phyloP scores from a whole-genome alignment of 208 protist species.

The Novymonas esmeraldas region DNA sequence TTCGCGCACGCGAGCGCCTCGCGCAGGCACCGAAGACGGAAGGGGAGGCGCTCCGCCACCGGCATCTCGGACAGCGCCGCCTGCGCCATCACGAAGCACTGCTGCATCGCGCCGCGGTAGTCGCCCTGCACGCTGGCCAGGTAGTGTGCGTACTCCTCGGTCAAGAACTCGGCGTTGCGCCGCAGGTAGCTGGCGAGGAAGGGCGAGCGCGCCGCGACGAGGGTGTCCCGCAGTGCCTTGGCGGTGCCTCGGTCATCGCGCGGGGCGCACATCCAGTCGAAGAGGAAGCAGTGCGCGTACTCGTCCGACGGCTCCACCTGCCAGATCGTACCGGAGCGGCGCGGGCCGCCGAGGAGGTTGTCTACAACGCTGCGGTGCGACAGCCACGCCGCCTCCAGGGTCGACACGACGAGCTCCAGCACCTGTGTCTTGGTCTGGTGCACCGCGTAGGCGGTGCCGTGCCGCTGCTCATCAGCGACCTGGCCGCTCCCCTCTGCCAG shows the following conservation, averaged over 20 bases:
- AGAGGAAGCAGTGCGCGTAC: slow-evolving; percentile 83
- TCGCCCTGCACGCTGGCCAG: slow-evolving; percentile 67
- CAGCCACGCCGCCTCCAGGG: slow-evolving; percentile 79
- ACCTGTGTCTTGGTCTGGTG: slow-evolving; percentile 77
- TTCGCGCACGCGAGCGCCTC: slow-evolving; percentile 77
- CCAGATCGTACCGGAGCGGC: slow-evolving; percentile 85
- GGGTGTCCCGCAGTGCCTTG: slow-evolving; percentile 65
- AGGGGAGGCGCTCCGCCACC: slow-evolving; percentile 67
- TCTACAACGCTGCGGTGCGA: slow-evolving; percentile 76
- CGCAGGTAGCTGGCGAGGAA: slow-evolving; percentile 76
- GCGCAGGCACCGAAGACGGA: slow-evolving; percentile 68
- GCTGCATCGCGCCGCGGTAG: slow-evolving; percentile 71
- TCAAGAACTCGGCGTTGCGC: slow-evolving; percentile 54
- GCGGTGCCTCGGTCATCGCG: slow-evolving; percentile 60
- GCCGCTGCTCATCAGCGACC: slow-evolving; percentile 13
- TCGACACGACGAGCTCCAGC: slow-evolving; percentile 50
- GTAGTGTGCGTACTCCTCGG: slow-evolving; percentile 84
- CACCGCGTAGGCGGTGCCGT: slow-evolving; percentile 27
- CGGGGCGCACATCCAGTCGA: slow-evolving; percentile 81
- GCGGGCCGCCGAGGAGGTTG: slow-evolving; percentile 76
- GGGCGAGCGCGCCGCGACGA: slow-evolving; percentile 63
- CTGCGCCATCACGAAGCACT: slow-evolving; percentile 72
- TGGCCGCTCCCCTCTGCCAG: slow-evolving; percentile 31
- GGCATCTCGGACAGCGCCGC: slow-evolving; percentile 57
- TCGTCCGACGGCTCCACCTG: slow-evolving; percentile 83